Evolutionary conservation across 805 yeast genomes (phyloP), one percentile per base, ranked within the genome.

Genomic region (Wilhelminamyces savonicus): DNA sequence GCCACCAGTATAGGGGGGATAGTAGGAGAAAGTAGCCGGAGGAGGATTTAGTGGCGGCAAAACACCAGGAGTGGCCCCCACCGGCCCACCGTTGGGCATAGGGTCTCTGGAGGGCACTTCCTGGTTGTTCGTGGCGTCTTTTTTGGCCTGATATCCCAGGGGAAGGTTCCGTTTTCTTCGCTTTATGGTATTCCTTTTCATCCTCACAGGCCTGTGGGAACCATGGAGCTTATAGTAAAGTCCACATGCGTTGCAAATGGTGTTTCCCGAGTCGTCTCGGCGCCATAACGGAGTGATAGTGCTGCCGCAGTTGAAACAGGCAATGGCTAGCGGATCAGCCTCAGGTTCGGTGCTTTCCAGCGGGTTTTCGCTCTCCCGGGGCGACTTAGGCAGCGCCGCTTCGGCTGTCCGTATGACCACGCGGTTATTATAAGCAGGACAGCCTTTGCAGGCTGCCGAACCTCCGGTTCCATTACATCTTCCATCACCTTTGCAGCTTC

Each of bases 391-490:
- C 29, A 11, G 28, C 22, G 14, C 16, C n/a, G 16, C 8, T 17
- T 29, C 32, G 11, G 41, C 43, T 17, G 39, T 32, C 23, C 44
- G 48, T 16, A 70, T 44, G 13, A 71, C 59, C 15, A 74, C 66
- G 37, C 94, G 66, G 54, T 83, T 85, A 50, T 84, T 83, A 49
- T 54, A 82, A 4, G 92, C 84, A 2, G 94, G 92, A 48, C 95
- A 84, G 2, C 88, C 87, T 39, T 74, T 66, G 53, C 95, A 84
- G 3, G 85, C 85, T 5, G 68, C 67, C 3, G 86, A 56, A 1
- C 95, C 95, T 5, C 95, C 95, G 3, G 88, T 83, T 3, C 95
- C 95, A 46, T 84, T 83, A 53, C 95, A 84, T 35, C 76, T 68
- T 4, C 94, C 87, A 40, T 77, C 79, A 2, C 88, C 88, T 21